Conservation (phyloP, 2,329 filamentous ascomycete genomes). For the Hymenoscyphus fraxineus region DNA sequence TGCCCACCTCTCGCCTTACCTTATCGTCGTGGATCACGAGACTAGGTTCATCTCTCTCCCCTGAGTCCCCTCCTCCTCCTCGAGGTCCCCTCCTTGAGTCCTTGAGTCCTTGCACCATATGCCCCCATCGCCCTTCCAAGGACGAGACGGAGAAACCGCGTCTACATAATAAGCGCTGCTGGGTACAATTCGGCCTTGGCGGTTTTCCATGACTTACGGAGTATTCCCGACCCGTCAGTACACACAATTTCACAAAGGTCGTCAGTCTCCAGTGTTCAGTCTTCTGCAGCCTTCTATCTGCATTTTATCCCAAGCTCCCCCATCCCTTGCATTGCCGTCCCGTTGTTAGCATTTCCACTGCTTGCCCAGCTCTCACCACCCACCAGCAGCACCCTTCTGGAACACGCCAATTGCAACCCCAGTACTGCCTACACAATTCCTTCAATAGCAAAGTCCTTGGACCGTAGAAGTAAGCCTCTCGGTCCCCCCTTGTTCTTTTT, state of each 20-base stretch:
- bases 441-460: background rate
- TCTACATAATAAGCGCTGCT: background rate
- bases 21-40: no score
- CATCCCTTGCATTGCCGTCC: background rate
- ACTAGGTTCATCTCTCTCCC: background rate
- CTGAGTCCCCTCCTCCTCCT: background rate
- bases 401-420: constrained; percentile 1
- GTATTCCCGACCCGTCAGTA: background rate
- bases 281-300: background rate
- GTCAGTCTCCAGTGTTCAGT: no score
- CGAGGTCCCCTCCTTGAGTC: background rate
- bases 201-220: background rate
- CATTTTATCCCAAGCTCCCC: background rate
- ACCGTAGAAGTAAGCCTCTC: background rate
- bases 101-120: no score
- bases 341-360: background rate
- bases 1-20: no score
- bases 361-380: background rate
- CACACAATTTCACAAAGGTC: background rate
- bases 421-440: background rate
- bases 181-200: background rate
- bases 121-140: background rate
- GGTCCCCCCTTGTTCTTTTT: background rate
- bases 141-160: background rate
- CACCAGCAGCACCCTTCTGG: background rate